Conservation (phyloP, 345 rosid genomes). For the Cardamine resedifolia region DNA sequence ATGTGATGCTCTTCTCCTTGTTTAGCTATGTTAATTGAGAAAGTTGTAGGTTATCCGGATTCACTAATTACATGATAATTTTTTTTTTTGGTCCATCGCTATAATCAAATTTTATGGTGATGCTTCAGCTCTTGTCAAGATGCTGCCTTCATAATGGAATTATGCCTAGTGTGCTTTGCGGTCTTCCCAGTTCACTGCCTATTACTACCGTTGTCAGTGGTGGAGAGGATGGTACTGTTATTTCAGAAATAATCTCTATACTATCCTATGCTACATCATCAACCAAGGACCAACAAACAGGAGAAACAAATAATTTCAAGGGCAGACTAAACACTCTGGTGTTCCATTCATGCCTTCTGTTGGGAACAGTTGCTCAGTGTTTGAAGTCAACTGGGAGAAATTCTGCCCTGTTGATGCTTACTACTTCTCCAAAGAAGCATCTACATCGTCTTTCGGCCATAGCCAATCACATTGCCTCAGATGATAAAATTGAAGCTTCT, state of each 20-base stretch:
- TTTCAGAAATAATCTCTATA: conserved; percentile 77
- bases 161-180: conserved; percentile 79
- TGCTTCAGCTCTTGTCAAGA: conserved; percentile 80
- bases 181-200: conserved; percentile 86
- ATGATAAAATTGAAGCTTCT: conserved; percentile 55
- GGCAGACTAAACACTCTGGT: conserved; percentile 62
- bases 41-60: conserved; percentile 3
- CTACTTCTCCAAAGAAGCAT: conserved; percentile 84
- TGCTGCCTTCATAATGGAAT: conserved; percentile 82
- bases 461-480: conserved; percentile 65
- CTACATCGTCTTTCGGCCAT: conserved; percentile 74
- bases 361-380: conserved; percentile 82
- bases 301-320: conserved; percentile 53
- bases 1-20: conserved; percentile 5
- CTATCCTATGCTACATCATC: conserved; percentile 59
- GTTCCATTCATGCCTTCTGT: conserved; percentile 63
- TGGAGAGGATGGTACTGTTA: conserved; percentile 90
- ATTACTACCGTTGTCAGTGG: conserved; percentile 83
- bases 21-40: conserved; percentile 11
- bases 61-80: conserved; percentile 3
- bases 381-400: conserved; percentile 82
- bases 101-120: conserved; percentile 6
- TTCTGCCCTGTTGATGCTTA: conserved; percentile 84
- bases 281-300: conserved; percentile 58
- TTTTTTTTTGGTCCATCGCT: not conserved